These are phyloP conservation scores for Solanum megistacrolobum DNA, from an alignment of 257 asterid species.

Conservation along the genomic window DNA sequence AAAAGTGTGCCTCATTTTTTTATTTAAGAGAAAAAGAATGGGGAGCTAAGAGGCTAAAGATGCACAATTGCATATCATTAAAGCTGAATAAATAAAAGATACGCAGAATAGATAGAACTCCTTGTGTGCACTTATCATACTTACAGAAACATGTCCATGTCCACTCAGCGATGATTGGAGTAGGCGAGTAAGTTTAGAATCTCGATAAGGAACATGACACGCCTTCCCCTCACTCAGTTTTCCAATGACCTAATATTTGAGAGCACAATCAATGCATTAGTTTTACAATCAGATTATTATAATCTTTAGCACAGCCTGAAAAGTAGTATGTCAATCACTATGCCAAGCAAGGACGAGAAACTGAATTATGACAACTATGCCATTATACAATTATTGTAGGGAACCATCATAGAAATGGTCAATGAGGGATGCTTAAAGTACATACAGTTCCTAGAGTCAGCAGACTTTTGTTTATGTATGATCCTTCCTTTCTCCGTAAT, in stretches of 20 bases:
- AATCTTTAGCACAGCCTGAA: not conserved
- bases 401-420: not conserved
- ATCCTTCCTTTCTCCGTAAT: conserved; percentile 20
- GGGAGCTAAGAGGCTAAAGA: not conserved
- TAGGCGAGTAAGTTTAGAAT: conserved; percentile 93
- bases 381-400: not conserved
- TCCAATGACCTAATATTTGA: conserved; percentile 71
- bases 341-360: not conserved
- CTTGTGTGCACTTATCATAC: conserved; percentile 10
- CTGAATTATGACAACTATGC: not conserved
- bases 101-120: not conserved
- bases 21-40: not conserved
- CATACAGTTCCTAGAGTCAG: conserved; percentile 23
- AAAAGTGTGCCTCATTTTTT: not conserved
- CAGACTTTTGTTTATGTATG: conserved; percentile 18
- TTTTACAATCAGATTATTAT: not conserved
- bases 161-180: conserved; percentile 96
- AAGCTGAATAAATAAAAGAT: not conserved
- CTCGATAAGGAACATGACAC: conserved; percentile 93
- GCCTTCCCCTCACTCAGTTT: conserved; percentile 98
- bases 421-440: not conserved
- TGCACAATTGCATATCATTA: not conserved
- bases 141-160: conserved; percentile 98
- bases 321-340: not conserved
- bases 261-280: not conserved